These are phyloP conservation scores for Lachancea meyersii DNA, from an alignment of 805 yeast genomes.

Conservation along the genomic window DNA sequence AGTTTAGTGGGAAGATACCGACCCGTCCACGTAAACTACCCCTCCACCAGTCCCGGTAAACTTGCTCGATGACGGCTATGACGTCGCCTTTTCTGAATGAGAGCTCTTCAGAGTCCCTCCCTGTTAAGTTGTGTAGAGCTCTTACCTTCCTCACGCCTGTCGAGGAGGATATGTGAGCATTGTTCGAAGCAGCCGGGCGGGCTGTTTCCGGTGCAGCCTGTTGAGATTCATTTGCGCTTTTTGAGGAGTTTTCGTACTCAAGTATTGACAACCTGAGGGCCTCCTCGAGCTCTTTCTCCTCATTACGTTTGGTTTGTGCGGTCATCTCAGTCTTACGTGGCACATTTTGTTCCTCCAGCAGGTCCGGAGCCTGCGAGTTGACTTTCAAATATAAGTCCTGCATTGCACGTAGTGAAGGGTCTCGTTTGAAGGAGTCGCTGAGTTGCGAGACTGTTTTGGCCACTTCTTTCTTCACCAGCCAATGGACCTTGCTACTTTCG, in stretches of 20 bases:
- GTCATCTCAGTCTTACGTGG: slow-evolving; percentile 52
- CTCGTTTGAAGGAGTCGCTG: slow-evolving; percentile 55
- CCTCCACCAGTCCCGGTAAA: slow-evolving; percentile 92
- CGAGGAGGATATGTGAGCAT: slow-evolving; percentile 3
- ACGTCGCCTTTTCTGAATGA: slow-evolving; percentile 83
- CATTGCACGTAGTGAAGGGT: slow-evolving; percentile 72
- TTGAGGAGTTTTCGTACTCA: slow-evolving; percentile 39
- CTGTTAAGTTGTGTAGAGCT: slow-evolving; percentile 75
- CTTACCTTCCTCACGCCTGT: slow-evolving; percentile 57
- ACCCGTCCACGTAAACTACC: slow-evolving; percentile 75
- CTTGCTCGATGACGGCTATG: slow-evolving; percentile 79
- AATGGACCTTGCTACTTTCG: slow-evolving; percentile 52
- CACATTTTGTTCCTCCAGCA: slow-evolving; percentile 41
- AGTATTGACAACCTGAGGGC: slow-evolving; percentile 69
- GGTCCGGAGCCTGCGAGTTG: slow-evolving; percentile 36
- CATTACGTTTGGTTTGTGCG: slow-evolving; percentile 43
- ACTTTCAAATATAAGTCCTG: slow-evolving; percentile 52
- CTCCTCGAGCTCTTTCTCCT: slow-evolving; percentile 73
- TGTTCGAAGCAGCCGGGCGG: slow-evolving; percentile 13
- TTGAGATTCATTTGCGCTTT: slow-evolving; percentile 3
- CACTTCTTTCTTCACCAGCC: slow-evolving; percentile 56
- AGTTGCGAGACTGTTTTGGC: slow-evolving; percentile 66
- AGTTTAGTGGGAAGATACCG: slow-evolving; percentile 90
- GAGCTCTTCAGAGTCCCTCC: slow-evolving; percentile 80
- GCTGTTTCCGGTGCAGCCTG: slow-evolving; percentile 1